phyloP scores from a whole-genome alignment of 768 basidiomycete genomes.

The Leccinum incarnatum region DNA sequence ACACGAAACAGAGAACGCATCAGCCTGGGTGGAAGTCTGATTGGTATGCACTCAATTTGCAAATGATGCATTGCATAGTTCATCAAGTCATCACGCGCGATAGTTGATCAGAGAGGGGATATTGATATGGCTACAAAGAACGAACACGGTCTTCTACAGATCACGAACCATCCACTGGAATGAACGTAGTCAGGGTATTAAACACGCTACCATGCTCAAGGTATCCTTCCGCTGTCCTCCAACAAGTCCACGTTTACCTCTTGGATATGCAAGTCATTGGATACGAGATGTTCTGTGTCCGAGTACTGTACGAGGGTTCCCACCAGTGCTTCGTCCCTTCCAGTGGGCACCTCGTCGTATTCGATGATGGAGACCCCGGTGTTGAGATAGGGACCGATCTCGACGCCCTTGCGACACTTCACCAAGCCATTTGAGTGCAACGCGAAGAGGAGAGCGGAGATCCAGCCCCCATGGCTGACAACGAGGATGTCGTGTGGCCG shows the following conservation, averaged over 20 bases:
- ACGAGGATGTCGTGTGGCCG: conserved; percentile 44
- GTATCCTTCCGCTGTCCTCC: conserved; percentile 6
- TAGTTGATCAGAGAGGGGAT: background rate
- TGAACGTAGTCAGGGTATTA: conserved; percentile 11
- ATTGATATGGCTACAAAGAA: background rate
- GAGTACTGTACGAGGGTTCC: conserved; percentile 52
- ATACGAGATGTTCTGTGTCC: conserved; percentile 50
- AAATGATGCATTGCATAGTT: background rate
- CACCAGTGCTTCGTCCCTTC: conserved; percentile 11
- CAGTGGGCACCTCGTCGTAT: conserved; percentile 34
- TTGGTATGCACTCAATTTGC: background rate
- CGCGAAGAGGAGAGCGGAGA: conserved; percentile 48
- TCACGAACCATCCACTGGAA: conserved; percentile 7
- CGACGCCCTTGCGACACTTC: conserved; percentile 31
- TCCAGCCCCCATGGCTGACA: conserved; percentile 66
- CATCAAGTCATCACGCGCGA: background rate
- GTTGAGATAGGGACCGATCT: conserved; percentile 24
- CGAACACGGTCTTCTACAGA: background rate
- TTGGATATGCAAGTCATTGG: conserved; percentile 30
- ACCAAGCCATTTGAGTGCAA: conserved; percentile 44
- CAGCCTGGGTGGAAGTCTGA: background rate
- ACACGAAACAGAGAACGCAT: background rate
- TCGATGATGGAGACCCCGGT: conserved; percentile 56
- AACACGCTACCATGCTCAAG: background rate
- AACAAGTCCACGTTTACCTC: conserved; percentile 53